Conservation (phyloP, 495 filamentous ascomycete species). For the Paragyromitra xinjiangensis region DNA sequence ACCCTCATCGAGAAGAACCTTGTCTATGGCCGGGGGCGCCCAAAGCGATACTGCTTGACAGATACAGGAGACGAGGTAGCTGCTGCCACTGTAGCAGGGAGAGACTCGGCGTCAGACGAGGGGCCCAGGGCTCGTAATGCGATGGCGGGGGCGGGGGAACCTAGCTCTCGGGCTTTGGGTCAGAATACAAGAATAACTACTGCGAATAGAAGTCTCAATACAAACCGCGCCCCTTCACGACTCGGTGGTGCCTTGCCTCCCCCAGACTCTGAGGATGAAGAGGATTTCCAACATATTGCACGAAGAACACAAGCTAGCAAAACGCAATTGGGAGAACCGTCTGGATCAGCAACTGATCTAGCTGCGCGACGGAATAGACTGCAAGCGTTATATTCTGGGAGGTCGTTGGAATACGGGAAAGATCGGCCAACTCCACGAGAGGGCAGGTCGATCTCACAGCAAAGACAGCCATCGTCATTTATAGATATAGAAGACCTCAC, state of each 20-base stretch:
- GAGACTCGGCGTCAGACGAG: neutral
- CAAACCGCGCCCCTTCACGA: slow-evolving; percentile 4
- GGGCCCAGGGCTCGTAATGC: neutral
- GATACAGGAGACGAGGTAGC: slow-evolving; percentile 85
- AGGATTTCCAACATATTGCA: slow-evolving; percentile 22
- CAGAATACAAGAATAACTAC: neutral
- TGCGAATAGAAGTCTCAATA: neutral
- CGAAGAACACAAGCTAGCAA: slow-evolving; percentile 14
- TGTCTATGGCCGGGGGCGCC: slow-evolving; percentile 75
- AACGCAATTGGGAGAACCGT: neutral
- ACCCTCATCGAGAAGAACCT: slow-evolving; percentile 77
- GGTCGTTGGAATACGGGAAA: slow-evolving; percentile 26
- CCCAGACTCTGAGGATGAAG: slow-evolving; percentile 15
- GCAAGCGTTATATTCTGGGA: slow-evolving; percentile 28
- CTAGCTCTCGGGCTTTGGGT: neutral
- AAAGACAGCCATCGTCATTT: neutral
- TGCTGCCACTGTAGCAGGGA: slow-evolving; percentile 68
- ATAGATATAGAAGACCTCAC: slow-evolving; percentile 40
- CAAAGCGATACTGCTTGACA: slow-evolving; percentile 74
- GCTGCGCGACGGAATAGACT: slow-evolving; percentile 19
- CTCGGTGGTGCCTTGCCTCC: neutral
- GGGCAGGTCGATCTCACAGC: neutral
- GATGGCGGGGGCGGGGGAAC: neutral
- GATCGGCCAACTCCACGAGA: slow-evolving; percentile 4
- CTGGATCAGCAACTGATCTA: neutral